Conservation (phyloP, 139 green algal genomes). For the Edaphochlamys debaryana region DNA sequence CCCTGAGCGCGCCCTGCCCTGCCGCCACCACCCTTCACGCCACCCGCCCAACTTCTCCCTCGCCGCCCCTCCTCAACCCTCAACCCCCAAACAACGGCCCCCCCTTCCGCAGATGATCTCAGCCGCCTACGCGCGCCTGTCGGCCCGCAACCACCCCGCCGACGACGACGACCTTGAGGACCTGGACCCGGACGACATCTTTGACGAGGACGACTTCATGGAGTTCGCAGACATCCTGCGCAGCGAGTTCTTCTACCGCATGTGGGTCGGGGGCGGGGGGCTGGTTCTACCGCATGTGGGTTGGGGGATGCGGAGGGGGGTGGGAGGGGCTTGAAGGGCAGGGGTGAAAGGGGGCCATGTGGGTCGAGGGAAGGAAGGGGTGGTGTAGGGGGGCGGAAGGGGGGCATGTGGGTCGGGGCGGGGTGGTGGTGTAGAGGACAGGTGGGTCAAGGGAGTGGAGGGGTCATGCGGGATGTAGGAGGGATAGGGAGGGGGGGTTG, state of each 20-base stretch:
- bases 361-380: not conserved
- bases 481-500: no score
- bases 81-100: no score
- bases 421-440: no score
- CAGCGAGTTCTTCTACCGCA: slow-evolving; percentile 35
- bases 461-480: no score
- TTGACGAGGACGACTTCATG: slow-evolving; percentile 33
- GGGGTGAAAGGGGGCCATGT: not conserved
- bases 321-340: not conserved
- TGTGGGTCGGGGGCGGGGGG: not conserved
- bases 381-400: no score
- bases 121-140: slow-evolving; percentile 21
- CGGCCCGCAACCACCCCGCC: slow-evolving; percentile 11
- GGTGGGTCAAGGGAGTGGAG: no score
- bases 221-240: slow-evolving; percentile 8
- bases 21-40: no score
- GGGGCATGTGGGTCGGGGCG: no score
- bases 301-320: not conserved
- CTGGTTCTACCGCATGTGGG: no score
- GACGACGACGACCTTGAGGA: slow-evolving; percentile 60
- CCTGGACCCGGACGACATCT: slow-evolving; percentile 43
- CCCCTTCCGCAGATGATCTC: slow-evolving; percentile 12
- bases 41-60: no score
- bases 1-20: no score
- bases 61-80: no score